A percentile compares a stretch with the other conserved stretches of the same genome.
Conservation (phyloP, 2,329 filamentous ascomycete species). For the Stemphylium lycopersici region DNA sequence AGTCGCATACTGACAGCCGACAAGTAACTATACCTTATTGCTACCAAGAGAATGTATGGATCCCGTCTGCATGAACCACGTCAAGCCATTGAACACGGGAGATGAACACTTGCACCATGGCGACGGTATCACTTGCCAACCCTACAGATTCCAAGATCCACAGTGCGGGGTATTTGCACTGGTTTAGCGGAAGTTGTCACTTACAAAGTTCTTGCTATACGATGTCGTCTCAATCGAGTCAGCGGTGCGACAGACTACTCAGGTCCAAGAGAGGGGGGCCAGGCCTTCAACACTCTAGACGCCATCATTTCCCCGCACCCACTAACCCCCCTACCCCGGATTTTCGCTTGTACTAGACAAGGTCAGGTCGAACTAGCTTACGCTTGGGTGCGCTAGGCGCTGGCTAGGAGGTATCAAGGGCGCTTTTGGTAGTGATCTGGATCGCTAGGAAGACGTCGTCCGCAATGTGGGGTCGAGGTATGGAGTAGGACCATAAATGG, state of each 20-base stretch:
- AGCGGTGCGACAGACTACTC: conserved; percentile 12
- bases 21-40: too few species aligned
- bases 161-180: conserved; percentile 19
- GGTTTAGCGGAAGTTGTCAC: too few species aligned
- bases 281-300: conserved; percentile 9
- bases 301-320: conserved; percentile 34
- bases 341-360: conserved; percentile 17
- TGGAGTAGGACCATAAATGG: not conserved
- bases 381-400: conserved; percentile 1
- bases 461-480: conserved; percentile 7
- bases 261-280: conserved; percentile 1
- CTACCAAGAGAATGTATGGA: too few species aligned
- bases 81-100: not conserved
- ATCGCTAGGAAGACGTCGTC: conserved; percentile 10
- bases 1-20: too few species aligned
- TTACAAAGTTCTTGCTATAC: not conserved
- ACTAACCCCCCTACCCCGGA: conserved; percentile 28
- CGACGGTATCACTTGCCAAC: conserved; percentile 11
- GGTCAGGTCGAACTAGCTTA: not conserved
- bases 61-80: not conserved
- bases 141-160: not conserved
- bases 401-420: not conserved
- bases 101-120: conserved; percentile 7
- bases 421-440: conserved; percentile 6
- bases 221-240: conserved; percentile 26